phyloP scores from a whole-genome alignment of 2,329 filamentous ascomycete genomes.

The Coccinonectria pachysandricola region DNA sequence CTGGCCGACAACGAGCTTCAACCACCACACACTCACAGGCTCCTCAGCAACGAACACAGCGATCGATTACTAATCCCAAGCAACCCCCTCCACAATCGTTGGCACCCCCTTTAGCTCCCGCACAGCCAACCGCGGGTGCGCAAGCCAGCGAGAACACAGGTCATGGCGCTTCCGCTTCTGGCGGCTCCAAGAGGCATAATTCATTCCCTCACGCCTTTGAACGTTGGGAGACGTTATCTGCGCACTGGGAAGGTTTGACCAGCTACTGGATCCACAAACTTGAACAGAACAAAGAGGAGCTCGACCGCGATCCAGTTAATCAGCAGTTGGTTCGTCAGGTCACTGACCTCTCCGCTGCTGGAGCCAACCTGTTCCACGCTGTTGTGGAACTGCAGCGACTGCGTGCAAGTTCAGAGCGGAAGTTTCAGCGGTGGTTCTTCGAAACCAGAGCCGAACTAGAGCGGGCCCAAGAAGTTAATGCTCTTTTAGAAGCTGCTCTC shows the following conservation, averaged over 20 bases:
- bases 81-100: constrained; percentile 14
- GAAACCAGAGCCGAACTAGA: constrained; percentile 87
- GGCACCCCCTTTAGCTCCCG: constrained; percentile 9
- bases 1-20: constrained; percentile 17
- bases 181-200: constrained; percentile 40
- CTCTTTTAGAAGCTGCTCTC: constrained; percentile 66
- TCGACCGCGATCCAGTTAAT: constrained; percentile 71
- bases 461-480: constrained; percentile 70
- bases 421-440: constrained; percentile 98
- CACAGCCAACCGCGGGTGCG: constrained; percentile 9
- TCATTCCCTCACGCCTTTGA: constrained; percentile 95
- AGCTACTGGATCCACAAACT: constrained; percentile 94
- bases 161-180: constrained; percentile 9
- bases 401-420: constrained; percentile 88
- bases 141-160: constrained; percentile 10
- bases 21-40: constrained; percentile 19
- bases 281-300: constrained; percentile 80
- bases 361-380: constrained; percentile 93
- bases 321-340: constrained; percentile 89
- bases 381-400: constrained; percentile 92
- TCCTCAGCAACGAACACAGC: constrained; percentile 11
- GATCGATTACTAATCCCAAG: constrained; percentile 8
- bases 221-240: constrained; percentile 91
- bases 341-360: constrained; percentile 91
- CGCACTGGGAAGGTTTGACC: constrained; percentile 95